Base-by-base conservation (phyloP, 257 asterid genomes). In the Rehmannia glutinosa region DNA sequence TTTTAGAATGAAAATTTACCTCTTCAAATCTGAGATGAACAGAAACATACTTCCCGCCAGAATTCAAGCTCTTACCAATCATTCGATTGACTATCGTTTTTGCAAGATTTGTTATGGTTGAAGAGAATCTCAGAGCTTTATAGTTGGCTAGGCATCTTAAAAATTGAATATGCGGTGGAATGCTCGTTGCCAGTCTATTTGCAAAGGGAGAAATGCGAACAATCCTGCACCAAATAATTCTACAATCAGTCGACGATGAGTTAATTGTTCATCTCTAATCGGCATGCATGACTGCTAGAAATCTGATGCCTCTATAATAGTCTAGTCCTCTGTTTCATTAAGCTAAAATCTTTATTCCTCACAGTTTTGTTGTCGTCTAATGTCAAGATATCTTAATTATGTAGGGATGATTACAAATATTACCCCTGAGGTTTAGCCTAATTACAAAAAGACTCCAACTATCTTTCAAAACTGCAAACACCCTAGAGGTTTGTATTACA, bases 21-120 rank as follows among this genome's bases (percentile, higher is more conserved):
- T 88, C 96, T 67, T 91, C 96, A 41, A 84, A 91, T 21, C 97
- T 87, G 68, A 91, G 96, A 81, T 91, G 97, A 56, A 91, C 73
- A 3, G 97, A 80, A 20, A 91, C 79, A 60, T 88, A 91, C 71
- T 85, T 88, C 76, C 96, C 93, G 16, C 80, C 80, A 32, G 80
- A 75, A 65, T 45, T 58, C 52, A 72, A 71, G 84, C 95, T 88
- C 80, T 82, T 86, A 66, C 73, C 79, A 25, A 73, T 74, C 95
- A 91, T 88, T 78, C 91, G 80, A 60, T 50, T 69, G 72, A 83
- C 81, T 53, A 91, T 67, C 61, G 57, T 61, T 66, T 81, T 80
- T 8, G 88, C 88, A 41, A 84, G 87, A 59, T 54, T 77, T 58
- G 68, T 72, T 67, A 91, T 86, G 56, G 87, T 69, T 45, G 87